Base-by-base conservation (phyloP, 75 land plant species). In the Picea glauca region DNA sequence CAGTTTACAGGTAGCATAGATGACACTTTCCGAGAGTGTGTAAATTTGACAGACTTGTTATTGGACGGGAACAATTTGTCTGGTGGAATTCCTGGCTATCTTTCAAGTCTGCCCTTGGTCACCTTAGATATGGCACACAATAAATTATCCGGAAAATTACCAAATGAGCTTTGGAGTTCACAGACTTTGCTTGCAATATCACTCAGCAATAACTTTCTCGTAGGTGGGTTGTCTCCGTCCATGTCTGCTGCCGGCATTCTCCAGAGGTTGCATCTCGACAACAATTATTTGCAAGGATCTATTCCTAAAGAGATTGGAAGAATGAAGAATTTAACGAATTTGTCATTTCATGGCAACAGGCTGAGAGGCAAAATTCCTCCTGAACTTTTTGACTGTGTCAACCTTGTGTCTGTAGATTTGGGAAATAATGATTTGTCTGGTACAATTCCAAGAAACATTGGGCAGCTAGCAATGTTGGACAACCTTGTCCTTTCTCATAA, bases 401-500 rank as follows among this genome's bases (percentile, higher is more conserved):
- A 74, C 12, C 84, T 95, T 8, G 84, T 83, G 11, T 82, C 94
- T 2, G 85, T 96, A 30, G 89, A 96, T 67, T 63, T 96, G 18
- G 90, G 93, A 1, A 78, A 66, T 43, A 96, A 96, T 79, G 64
- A 54, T 33, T 81, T 96, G 58, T 77, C 77, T 4, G 99, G 99
- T 0, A 57, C 80, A 3, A 92, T 96, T 54, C 98, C 99, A 1
- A 72, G 67, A 13, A 67, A 80, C 12, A 73, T 96, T 13, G 81
- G 89, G 1, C 58, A 80, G 43, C 79, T 96, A n/a, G 76, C 66
- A 3, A 85, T 80, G 80, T 78, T 96, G 13, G 87, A 91, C 32
- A 83, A 84, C 79, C 79, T 96, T 64, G 92, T 93, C 15, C 87
- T 96, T 18, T 96, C 98, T 5, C 80, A 89, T 38, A 96, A 96